phyloP scores from a whole-genome alignment of 23 red algal genomes.

The Gracilaria gracilis region DNA sequence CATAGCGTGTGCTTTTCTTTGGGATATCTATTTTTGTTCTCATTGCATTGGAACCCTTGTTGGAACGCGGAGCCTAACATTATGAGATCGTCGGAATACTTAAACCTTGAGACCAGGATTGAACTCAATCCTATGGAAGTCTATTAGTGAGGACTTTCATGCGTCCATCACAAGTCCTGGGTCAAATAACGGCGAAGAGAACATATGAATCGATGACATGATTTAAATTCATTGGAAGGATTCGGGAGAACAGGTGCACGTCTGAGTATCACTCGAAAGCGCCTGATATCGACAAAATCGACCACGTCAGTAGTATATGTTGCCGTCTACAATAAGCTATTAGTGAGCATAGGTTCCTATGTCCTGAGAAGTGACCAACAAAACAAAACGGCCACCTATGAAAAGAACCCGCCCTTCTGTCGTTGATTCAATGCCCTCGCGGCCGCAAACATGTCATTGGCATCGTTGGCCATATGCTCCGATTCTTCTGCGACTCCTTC shows the following conservation, averaged over 20 bases:
- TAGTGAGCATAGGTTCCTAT: not conserved
- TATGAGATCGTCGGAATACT: too few species aligned
- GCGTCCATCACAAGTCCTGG: not conserved
- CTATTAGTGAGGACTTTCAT: too few species aligned
- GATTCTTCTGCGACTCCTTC: constrained; percentile 37
- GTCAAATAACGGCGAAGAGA: not conserved
- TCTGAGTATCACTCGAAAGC: not conserved
- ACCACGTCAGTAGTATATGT: not conserved
- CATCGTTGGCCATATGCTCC: constrained; percentile 60
- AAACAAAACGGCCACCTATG: not conserved
- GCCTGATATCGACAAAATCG: not conserved
- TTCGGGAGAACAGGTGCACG: not conserved
- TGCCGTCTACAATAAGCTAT: constrained; percentile 12
- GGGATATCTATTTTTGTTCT: too few species aligned
- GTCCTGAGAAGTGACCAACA: not conserved
- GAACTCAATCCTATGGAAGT: too few species aligned
- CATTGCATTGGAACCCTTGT: too few species aligned
- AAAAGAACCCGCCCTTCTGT: constrained; percentile 49
- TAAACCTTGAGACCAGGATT: too few species aligned
- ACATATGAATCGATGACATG: not conserved
- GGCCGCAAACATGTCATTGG: constrained; percentile 58
- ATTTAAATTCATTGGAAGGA: not conserved
- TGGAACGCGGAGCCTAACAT: too few species aligned
- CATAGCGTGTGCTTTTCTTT: too few species aligned
- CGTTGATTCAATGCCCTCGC: constrained; percentile 49